A percentile compares a stretch with the other conserved stretches of the same genome.
Evolutionary conservation across 163 green algal species (phyloP).

Genomic region (Scenedesmus sp.): DNA sequence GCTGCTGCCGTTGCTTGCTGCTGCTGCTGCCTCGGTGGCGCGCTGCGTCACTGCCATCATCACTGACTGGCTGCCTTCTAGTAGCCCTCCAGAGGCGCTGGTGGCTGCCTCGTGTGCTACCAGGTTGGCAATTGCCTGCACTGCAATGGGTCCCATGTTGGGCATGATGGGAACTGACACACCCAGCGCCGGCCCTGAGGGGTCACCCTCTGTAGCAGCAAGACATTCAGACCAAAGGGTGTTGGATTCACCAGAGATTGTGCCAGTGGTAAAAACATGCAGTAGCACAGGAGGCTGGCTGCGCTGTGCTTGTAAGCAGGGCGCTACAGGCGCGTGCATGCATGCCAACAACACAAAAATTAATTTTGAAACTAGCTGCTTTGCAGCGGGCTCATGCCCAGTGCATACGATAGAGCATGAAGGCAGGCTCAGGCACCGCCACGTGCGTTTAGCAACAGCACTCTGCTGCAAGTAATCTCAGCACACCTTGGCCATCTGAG

Average conservation of each 20-base stretch:
- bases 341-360: too few relatives aligned
- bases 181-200: background rate
- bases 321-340: too few relatives aligned
- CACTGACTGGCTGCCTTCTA: constrained; percentile 57
- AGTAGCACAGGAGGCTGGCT: too few relatives aligned
- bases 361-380: too few relatives aligned
- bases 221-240: background rate
- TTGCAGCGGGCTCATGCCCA: background rate
- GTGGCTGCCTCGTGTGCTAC: constrained; percentile 43
- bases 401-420: background rate
- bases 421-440: background rate
- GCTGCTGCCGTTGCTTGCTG: background rate
- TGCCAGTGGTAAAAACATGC: too few relatives aligned
- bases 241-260: too few relatives aligned
- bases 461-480: background rate
- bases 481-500: constrained; percentile 35
- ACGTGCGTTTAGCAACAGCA: background rate
- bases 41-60: constrained; percentile 40
- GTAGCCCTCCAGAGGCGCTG: constrained; percentile 33
- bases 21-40: background rate
- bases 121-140: constrained; percentile 61
- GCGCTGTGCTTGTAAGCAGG: too few relatives aligned
- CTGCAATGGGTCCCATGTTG: constrained; percentile 57
- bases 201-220: background rate
- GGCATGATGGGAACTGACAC: constrained; percentile 60